These are phyloP conservation scores for Phialophora tarda DNA, from an alignment of 2,329 filamentous ascomycete genomes.

Conservation along the genomic window DNA sequence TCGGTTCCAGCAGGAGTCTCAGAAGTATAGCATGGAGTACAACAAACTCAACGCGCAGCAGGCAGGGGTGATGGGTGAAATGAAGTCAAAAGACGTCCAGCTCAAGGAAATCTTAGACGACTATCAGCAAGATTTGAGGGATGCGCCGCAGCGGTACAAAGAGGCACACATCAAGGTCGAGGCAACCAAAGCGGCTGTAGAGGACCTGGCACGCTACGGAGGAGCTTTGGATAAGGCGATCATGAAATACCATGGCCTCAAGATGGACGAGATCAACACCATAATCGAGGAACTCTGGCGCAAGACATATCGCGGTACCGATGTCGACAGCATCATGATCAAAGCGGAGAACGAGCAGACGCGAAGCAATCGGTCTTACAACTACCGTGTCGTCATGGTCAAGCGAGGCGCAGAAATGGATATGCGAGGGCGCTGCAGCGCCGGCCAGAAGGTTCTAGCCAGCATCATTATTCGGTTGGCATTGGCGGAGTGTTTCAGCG, in stretches of 20 bases:
- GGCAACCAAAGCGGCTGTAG: constrained; percentile 90
- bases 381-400: constrained; percentile 97
- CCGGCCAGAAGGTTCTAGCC: constrained; percentile 94
- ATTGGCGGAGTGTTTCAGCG: constrained; percentile 92
- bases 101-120: constrained; percentile 73
- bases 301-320: constrained; percentile 93
- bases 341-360: constrained; percentile 78
- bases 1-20: constrained; percentile 72
- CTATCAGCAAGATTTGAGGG: constrained; percentile 85
- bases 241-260: constrained; percentile 93
- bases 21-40: constrained; percentile 68
- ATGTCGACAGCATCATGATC: constrained; percentile 96
- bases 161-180: constrained; percentile 87
- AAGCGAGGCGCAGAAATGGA: constrained; percentile 98
- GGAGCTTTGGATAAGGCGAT: constrained; percentile 91
- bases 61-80: constrained; percentile 74
- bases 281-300: constrained; percentile 98
- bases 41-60: constrained; percentile 74
- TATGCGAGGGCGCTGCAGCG: constrained; percentile 96
- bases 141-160: constrained; percentile 79
- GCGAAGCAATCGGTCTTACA: constrained; percentile 80
- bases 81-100: constrained; percentile 85
- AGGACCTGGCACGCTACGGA: constrained; percentile 82
- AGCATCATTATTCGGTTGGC: constrained; percentile 97
- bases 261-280: constrained; percentile 97